Evolutionary conservation across 208 protist species (phyloP), one percentile per base, ranked within the genome.

Genomic region (Trypanosoma mega): DNA sequence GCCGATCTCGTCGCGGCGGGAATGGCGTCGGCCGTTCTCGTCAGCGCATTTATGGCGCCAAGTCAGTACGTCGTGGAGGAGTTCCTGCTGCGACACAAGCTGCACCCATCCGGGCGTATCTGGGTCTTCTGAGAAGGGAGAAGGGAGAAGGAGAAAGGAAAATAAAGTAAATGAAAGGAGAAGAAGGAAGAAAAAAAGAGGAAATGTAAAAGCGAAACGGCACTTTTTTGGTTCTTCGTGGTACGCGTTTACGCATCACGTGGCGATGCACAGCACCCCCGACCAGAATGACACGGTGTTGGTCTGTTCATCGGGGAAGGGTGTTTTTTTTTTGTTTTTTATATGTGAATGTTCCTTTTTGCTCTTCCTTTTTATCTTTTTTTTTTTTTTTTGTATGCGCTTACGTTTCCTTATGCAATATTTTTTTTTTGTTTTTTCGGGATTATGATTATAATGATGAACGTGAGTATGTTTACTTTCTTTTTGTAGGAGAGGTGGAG

Each of bases 61-160:
- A 81, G 78, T 39, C 72, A 69, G 33, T 77, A 79, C 45, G 74
- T 78, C 6, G 46, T 76, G 33, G 82, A 89, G 54, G 46, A 43
- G 16, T 89, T 75, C 46, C 50, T 85, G 39, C 72, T 89, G 3
- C 49, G 68, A 6, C 31, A 83, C 53, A 39, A 57, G 4, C 36
- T 89, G 8, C 63, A 37, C 6, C 54, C 76, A 9, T 24, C 18
- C 11, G 44, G 36, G 12, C 46, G 53, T 16, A 43, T 89, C 3
- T 76, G 72, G 68, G 68, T 76, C 23, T 82, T 88, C 36, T 88
- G n/a, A n/a, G n/a, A n/a, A n/a, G n/a, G n/a, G 63, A 51, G 31
- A n/a, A 3, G 20, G 12, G 14, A 44, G n/a, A 29, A 60, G 45
- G n/a, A 16, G 23, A 26, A 21, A 20, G 36, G 37, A 45, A 46